Base-by-base conservation (phyloP, 768 basidiomycete species). In the Amanita molliuscula region DNA sequence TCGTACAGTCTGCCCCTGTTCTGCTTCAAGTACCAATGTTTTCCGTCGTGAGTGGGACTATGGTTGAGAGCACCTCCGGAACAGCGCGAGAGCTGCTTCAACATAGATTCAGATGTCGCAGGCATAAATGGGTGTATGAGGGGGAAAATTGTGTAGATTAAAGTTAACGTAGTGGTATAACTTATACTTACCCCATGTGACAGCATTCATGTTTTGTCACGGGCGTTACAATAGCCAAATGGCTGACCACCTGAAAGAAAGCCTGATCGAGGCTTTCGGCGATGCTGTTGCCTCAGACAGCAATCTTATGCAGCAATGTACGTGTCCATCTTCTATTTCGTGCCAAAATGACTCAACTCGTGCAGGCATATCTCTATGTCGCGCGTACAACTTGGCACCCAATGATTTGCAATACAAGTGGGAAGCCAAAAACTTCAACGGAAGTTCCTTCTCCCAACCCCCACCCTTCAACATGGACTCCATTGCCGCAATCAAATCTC, bases 51-150 rank as follows among this genome's bases (percentile, higher is more conserved):
- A 4, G 4, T 13, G 0, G 61, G 66, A 54, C 98, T 82, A 62
- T 98, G 56, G 79, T 81, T 4, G 76, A 70, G 55, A 96, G 70
- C 7, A 72, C 72, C 50, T 75, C 75, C 1, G 95, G 88, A 3
- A 95, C 82, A 7, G 76, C 71, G 28, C 95, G 82, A 3, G 55
- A 98, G 77, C 60, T 99, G 96, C 16, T 64, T 59, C 48, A 95
- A 74, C 55, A 99, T 93, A 2, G 81, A 73, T 21, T 78, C 79
- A 31, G 86, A 82, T 0, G 89, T 95, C 9, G 82, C 75, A 35
- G 96, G 96, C 93, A 99, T 97, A 81, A 91, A 99, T 0, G 96
- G 95, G 62, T 93, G 84, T 55, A 91, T 67, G 57, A 96, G 72
- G 25, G 81, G 83, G 10, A 90, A 86, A 50, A 99, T 74, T 33